Conservation (phyloP, 108 stramenopile species). For the Bacterosira constricta region DNA sequence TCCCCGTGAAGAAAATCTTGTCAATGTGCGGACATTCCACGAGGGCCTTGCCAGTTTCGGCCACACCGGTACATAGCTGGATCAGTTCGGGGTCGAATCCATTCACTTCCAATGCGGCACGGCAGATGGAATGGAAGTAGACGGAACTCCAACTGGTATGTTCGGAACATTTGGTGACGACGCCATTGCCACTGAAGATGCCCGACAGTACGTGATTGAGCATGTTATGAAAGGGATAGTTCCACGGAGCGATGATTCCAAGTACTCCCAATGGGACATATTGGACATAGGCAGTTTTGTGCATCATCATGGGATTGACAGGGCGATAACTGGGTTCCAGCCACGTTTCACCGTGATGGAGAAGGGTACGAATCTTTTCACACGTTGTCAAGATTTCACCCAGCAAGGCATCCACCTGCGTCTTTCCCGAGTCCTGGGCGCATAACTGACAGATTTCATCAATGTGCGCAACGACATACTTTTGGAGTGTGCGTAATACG, state of each 20-base stretch:
- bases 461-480: slow-evolving; percentile 86
- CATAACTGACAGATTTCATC: slow-evolving; percentile 90
- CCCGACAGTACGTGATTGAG: slow-evolving; percentile 96
- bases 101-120: slow-evolving; percentile 81
- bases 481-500: slow-evolving; percentile 92
- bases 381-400: slow-evolving; percentile 98
- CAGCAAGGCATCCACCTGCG: slow-evolving; percentile 89
- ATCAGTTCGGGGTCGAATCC: slow-evolving; percentile 94
- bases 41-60: slow-evolving; percentile 92
- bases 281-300: slow-evolving; percentile 96
- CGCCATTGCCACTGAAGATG: slow-evolving; percentile 96
- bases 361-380: slow-evolving; percentile 92
- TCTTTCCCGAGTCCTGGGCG: slow-evolving; percentile 89
- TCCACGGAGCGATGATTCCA: slow-evolving; percentile 99
- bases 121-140: slow-evolving; percentile 84
- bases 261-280: slow-evolving; percentile 97
- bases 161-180: slow-evolving; percentile 96
- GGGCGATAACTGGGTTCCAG: slow-evolving; percentile 74
- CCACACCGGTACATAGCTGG: slow-evolving; percentile 91
- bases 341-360: slow-evolving; percentile 89
- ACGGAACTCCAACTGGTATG: slow-evolving; percentile 91
- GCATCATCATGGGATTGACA: slow-evolving; percentile 91
- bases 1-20: slow-evolving; percentile 99
- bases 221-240: slow-evolving; percentile 98
- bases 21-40: slow-evolving; percentile 88